These are phyloP conservation scores for Scheffersomyces illinoinensis DNA, from an alignment of 1,139 yeast species.

Conservation along the genomic window DNA sequence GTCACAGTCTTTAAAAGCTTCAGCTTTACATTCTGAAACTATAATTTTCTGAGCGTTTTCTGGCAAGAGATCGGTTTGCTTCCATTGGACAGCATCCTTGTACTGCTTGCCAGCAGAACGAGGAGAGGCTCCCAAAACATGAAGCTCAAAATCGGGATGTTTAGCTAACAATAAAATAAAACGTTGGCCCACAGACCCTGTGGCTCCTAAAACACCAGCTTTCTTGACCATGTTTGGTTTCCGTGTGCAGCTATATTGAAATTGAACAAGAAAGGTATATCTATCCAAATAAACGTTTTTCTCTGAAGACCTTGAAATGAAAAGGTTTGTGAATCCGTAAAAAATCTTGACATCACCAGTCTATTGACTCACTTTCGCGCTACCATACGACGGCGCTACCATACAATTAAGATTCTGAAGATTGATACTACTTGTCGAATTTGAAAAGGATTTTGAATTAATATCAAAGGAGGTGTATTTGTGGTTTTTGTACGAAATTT, in stretches of 20 bases:
- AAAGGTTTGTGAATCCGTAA: not conserved
- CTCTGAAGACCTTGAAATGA: not conserved
- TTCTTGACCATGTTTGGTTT: constrained; percentile 29
- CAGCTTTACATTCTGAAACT: constrained; percentile 78
- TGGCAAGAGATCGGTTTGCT: constrained; percentile 86
- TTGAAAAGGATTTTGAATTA: not conserved
- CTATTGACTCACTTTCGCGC: not conserved
- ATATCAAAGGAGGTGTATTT: not conserved
- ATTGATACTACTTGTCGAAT: not conserved
- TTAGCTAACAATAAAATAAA: constrained; percentile 80
- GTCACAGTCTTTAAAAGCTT: constrained; percentile 82
- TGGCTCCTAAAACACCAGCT: constrained; percentile 95
- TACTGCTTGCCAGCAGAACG: constrained; percentile 93
- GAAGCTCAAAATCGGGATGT: constrained; percentile 88
- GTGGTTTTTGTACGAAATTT: not conserved
- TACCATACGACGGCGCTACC: not conserved
- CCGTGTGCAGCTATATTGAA: too few species aligned
- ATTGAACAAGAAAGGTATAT: too few species aligned
- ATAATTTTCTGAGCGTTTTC: constrained; percentile 57
- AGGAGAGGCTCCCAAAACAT: constrained; percentile 87
- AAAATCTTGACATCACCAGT: not conserved
- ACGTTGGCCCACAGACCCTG: constrained; percentile 97
- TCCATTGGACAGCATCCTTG: constrained; percentile 89
- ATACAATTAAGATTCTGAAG: not conserved
- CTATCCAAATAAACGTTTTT: not conserved